Conservation (phyloP, 2,329 filamentous ascomycete species). For the Alternaria brassicicola region DNA sequence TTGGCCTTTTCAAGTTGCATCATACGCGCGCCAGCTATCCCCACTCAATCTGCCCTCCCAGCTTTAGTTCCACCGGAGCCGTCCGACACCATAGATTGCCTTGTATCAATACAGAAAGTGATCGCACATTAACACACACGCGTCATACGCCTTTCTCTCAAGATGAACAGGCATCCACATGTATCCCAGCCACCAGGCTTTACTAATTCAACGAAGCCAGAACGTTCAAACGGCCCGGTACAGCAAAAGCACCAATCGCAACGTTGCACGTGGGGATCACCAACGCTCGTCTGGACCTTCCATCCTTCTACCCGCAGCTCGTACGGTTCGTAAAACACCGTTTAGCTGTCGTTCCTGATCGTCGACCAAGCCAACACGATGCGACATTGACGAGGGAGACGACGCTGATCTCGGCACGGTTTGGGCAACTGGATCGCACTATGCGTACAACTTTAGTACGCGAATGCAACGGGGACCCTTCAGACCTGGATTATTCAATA, state of each 20-base stretch:
- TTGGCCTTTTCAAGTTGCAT: neutral
- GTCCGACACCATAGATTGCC: neutral
- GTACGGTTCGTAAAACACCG: constrained; percentile 6
- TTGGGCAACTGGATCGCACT: constrained; percentile 4
- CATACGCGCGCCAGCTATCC: neutral
- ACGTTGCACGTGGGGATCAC: constrained; percentile 7
- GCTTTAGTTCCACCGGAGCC: constrained; percentile 6
- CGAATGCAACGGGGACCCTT: neutral
- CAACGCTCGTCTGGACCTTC: constrained; percentile 2
- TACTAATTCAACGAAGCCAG: constrained; percentile 8
- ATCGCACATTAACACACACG: neutral
- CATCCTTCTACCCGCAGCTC: constrained; percentile 6
- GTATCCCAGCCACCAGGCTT: constrained; percentile 8
- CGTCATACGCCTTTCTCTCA: neutral
- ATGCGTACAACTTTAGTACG: neutral
- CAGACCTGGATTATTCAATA: constrained; percentile 1
- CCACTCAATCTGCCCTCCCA: constrained; percentile 10
- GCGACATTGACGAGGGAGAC: neutral
- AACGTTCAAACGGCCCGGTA: constrained; percentile 5
- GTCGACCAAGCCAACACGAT: constrained; percentile 3
- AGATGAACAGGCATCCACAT: constrained; percentile 1
- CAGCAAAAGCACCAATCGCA: constrained; percentile 12
- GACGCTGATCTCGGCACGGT: neutral
- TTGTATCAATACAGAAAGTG: constrained; percentile 2
- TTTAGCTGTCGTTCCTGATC: neutral